A percentile compares a stretch with the other conserved stretches of the same genome.
phyloP scores from a whole-genome alignment of 345 rosid genomes.

The Lepidium didymum region DNA sequence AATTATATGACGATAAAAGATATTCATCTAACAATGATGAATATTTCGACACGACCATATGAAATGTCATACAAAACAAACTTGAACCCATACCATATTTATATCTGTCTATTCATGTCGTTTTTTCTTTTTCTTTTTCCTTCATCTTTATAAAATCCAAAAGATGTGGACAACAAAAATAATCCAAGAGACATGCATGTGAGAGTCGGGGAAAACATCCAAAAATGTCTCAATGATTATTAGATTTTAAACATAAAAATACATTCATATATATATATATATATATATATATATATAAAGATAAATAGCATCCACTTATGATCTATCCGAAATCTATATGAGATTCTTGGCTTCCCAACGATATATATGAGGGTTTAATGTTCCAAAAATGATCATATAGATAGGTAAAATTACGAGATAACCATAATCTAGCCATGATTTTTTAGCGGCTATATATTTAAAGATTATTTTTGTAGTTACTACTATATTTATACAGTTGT shows the following conservation, averaged over 20 bases:
- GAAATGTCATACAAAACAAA: background rate
- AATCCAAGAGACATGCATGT: constrained; percentile 13
- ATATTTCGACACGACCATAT: background rate
- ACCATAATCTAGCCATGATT: fast-evolving
- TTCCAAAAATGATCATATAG: no score
- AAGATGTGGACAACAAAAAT: background rate
- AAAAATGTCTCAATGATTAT: background rate
- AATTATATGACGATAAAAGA: no score
- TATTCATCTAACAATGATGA: background rate
- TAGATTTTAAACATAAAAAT: background rate
- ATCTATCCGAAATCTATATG: constrained; percentile 8
- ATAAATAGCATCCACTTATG: constrained; percentile 1
- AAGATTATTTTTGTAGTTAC: no score
- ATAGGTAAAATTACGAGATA: no score
- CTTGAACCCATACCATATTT: background rate
- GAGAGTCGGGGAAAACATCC: constrained; percentile 12
- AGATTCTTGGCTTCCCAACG: background rate
- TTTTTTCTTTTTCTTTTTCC: background rate
- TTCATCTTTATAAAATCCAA: background rate
- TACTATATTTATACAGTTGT: no score
- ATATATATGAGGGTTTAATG: background rate
- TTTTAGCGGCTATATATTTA: no score
- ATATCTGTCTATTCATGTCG: background rate
- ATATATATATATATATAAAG: background rate
- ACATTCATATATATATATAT: background rate